Conservation (phyloP, 1,284 basidiomycete genomes). For the Peniophora sp. region DNA sequence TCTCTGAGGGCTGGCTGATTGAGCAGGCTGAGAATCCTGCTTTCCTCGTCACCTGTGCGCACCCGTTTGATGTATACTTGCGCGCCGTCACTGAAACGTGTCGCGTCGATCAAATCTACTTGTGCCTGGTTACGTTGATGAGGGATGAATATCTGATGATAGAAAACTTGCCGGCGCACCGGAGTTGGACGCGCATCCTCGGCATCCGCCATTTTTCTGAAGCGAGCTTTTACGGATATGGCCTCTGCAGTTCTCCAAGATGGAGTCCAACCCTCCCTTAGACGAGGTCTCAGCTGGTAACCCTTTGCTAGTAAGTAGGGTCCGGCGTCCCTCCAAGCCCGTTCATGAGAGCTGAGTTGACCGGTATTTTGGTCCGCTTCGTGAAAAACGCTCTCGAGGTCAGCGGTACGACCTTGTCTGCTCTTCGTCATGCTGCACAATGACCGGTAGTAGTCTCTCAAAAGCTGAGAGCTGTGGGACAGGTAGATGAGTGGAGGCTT, state of each 20-base stretch:
- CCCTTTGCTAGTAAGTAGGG: not conserved
- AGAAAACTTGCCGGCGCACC: not conserved
- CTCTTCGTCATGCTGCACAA: no score
- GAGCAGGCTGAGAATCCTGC: conserved; percentile 13
- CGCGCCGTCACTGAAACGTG: conserved; percentile 14
- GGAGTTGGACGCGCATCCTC: not conserved
- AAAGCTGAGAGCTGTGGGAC: no score
- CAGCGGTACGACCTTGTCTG: no score
- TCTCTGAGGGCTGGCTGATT: conserved; percentile 4
- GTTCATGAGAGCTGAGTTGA: not conserved
- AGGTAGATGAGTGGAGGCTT: no score
- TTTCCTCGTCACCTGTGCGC: conserved; percentile 10
- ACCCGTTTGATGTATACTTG: conserved; percentile 20
- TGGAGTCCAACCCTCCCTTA: not conserved
- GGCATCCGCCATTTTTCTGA: no score
- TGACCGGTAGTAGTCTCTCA: no score
- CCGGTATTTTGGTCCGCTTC: no score
- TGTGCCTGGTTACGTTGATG: not conserved
- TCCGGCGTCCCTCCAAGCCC: not conserved
- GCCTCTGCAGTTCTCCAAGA: not conserved
- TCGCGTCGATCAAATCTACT: conserved; percentile 23
- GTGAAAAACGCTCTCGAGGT: no score
- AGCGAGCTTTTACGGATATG: no score
- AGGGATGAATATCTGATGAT: not conserved
- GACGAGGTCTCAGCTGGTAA: not conserved